Conservation (phyloP, 345 rosid genomes). For the Gossypioides kirkii region DNA sequence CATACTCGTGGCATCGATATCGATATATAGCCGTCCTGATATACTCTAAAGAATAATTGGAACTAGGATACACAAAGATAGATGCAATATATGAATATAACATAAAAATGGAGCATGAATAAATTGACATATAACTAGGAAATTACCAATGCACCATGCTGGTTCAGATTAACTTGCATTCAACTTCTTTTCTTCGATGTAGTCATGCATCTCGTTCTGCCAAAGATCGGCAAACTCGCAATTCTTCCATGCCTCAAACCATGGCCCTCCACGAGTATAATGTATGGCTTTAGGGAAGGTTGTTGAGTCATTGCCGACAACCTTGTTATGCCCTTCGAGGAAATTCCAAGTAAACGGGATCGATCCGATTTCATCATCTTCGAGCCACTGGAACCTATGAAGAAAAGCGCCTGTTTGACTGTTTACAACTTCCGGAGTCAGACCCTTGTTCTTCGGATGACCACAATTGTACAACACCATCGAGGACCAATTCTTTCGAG, state of each 20-base stretch:
- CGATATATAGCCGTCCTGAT: neutral
- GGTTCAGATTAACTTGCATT: conserved; percentile 12
- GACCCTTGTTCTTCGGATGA: conserved; percentile 74
- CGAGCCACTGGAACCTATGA: conserved; percentile 96
- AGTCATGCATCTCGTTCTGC: conserved; percentile 72
- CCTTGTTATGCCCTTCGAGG: conserved; percentile 90
- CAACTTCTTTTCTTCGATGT: conserved; percentile 22
- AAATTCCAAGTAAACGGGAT: conserved; percentile 89
- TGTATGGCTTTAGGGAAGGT: conserved; percentile 81
- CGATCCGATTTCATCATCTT: conserved; percentile 83
- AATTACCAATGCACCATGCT: neutral
- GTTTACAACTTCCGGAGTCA: conserved; percentile 71
- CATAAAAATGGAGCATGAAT: conserved; percentile 6
- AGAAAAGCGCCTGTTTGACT: conserved; percentile 76
- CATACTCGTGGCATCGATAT: neutral
- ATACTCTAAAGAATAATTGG: neutral
- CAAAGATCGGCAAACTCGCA: conserved; percentile 93
- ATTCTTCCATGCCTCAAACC: conserved; percentile 94
- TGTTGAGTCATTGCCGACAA: conserved; percentile 49
- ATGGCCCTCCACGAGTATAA: conserved; percentile 94
- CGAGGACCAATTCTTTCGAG: conserved; percentile 97
- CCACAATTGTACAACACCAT: conserved; percentile 95
- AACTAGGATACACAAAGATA: neutral
- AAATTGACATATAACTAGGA: neutral
- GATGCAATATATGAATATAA: neutral